Percentiles rank a stretch among this genome's conserved stretches.
Evolutionary conservation across 768 basidiomycete species (phyloP).

Genomic region (Suillus alpinus): DNA sequence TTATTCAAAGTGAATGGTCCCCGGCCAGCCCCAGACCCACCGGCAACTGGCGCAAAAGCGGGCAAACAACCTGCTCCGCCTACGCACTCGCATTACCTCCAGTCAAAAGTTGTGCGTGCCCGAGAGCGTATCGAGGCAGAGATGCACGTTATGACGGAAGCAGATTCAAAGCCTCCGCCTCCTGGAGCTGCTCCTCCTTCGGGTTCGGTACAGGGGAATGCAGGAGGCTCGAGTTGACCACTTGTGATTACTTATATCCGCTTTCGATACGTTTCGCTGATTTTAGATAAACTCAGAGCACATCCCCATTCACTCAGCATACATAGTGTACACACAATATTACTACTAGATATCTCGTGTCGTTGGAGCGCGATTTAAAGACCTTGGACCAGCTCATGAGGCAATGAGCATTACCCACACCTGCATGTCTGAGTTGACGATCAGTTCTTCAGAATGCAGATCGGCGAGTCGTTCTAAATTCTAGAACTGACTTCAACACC

Average conservation of each 20-base stretch:
- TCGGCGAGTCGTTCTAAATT: too few species aligned
- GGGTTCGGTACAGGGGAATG: conserved; percentile 16
- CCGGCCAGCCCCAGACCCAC: conserved; percentile 49
- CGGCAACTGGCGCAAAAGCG: conserved; percentile 34
- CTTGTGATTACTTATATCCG: conserved; percentile 19
- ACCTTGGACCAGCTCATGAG: too few species aligned
- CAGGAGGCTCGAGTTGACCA: conserved; percentile 21
- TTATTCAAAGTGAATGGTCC: conserved; percentile 89
- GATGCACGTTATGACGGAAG: conserved; percentile 31
- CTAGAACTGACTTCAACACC: too few species aligned
- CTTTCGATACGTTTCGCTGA: conserved; percentile 6
- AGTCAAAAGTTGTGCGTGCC: conserved; percentile 95
- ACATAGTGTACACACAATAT: conserved; percentile 12
- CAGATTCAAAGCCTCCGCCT: conserved; percentile 12
- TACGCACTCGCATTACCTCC: conserved; percentile 84
- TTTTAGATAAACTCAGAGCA: conserved; percentile 15
- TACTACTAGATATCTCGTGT: background rate
- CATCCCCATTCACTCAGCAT: conserved; percentile 28
- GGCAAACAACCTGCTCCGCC: conserved; percentile 43
- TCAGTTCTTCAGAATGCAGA: too few species aligned
- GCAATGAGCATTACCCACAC: too few species aligned
- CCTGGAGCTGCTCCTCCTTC: conserved; percentile 9
- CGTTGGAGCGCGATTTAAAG: too few species aligned
- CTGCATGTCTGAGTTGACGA: too few species aligned
- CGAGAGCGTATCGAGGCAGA: conserved; percentile 95